Evolutionary conservation across 2,329 filamentous ascomycete genomes (phyloP).

Genomic region (Hypocrella siamensis): DNA sequence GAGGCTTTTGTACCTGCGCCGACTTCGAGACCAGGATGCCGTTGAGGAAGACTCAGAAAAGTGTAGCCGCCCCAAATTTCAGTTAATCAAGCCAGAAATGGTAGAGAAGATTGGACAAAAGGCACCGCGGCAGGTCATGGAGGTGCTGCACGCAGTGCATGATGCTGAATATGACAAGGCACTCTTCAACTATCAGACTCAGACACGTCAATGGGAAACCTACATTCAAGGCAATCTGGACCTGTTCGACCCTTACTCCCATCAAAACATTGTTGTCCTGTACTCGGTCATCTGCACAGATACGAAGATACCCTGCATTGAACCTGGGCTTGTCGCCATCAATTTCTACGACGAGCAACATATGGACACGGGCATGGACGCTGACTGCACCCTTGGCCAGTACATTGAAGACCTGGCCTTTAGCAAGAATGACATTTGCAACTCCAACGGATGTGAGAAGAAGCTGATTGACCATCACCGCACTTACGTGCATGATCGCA

Average conservation of each 20-base stretch:
- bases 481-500: slow-evolving; percentile 93
- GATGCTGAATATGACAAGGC: slow-evolving; percentile 96
- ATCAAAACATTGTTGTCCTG: slow-evolving; percentile 90
- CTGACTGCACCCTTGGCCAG: slow-evolving; percentile 85
- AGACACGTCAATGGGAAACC: slow-evolving; percentile 91
- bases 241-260: slow-evolving; percentile 85
- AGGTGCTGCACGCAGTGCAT: slow-evolving; percentile 86
- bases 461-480: slow-evolving; percentile 87
- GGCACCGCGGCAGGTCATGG: slow-evolving; percentile 74
- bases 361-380: slow-evolving; percentile 52
- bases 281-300: slow-evolving; percentile 89
- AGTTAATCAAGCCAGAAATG: slow-evolving; percentile 91
- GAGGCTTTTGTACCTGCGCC: slow-evolving; percentile 65
- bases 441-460: slow-evolving; percentile 70
- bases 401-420: slow-evolving; percentile 86
- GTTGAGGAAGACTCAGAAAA: slow-evolving; percentile 48
- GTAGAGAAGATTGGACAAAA: slow-evolving; percentile 69
- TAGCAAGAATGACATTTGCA: slow-evolving; percentile 61
- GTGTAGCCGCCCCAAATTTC: slow-evolving; percentile 55
- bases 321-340: slow-evolving; percentile 78
- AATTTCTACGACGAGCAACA: slow-evolving; percentile 92
- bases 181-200: slow-evolving; percentile 81
- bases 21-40: slow-evolving; percentile 62
- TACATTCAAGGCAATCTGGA: slow-evolving; percentile 80
- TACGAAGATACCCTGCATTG: slow-evolving; percentile 84